These are phyloP conservation scores for Lobulomyces angularis DNA, from an alignment of 192 early-diverging fungal genomes.

Conservation along the genomic window DNA sequence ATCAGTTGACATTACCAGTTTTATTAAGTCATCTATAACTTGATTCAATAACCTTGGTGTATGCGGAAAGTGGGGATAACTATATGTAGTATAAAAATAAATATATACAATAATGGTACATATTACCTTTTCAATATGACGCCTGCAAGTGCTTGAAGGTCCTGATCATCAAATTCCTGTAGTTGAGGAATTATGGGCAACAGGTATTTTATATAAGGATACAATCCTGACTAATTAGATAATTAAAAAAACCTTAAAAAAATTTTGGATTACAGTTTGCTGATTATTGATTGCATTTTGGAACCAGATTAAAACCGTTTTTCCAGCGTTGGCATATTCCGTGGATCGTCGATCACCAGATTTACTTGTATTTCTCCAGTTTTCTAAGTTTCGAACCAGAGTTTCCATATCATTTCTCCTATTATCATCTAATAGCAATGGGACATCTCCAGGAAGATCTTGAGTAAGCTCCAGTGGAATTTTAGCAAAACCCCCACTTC, in stretches of 20 bases:
- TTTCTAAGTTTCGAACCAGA: too few species aligned
- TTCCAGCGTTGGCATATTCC: slow-evolving; percentile 62
- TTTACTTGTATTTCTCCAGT: not conserved
- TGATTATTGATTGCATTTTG: not conserved
- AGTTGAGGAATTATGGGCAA: slow-evolving; percentile 51
- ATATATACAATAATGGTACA: too few species aligned
- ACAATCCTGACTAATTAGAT: slow-evolving; percentile 25
- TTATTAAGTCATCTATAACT: slow-evolving; percentile 43
- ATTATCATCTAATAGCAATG: too few species aligned
- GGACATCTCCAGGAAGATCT: too few species aligned
- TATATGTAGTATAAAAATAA: too few species aligned
- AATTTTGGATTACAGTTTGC: not conserved
- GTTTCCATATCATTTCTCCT: too few species aligned
- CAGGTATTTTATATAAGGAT: slow-evolving; percentile 36
- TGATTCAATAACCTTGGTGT: slow-evolving; percentile 33
- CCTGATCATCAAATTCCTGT: slow-evolving; percentile 62
- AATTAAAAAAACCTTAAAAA: not conserved
- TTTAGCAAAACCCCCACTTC: too few species aligned
- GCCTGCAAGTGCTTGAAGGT: slow-evolving; percentile 48
- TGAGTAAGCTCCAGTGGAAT: too few species aligned
- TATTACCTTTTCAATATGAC: slow-evolving; percentile 27
- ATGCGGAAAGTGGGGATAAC: slow-evolving; percentile 40
- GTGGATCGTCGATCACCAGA: slow-evolving; percentile 21
- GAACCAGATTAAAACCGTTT: slow-evolving; percentile 41
- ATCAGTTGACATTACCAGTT: slow-evolving; percentile 18